Conservation (phyloP, 169 alveolate species). For the Plasmodium falciparum region DNA sequence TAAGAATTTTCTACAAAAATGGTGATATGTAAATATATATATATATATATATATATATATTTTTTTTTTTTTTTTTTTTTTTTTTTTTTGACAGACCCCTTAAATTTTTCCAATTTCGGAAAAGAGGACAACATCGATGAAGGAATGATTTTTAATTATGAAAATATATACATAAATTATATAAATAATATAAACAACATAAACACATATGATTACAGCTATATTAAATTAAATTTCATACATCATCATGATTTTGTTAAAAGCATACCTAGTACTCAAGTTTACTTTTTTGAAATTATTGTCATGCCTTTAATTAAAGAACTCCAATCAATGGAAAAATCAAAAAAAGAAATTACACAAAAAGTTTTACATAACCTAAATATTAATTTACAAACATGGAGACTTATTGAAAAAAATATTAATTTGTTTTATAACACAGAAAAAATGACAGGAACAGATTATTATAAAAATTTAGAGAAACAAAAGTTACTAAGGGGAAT, state of each 20-base stretch:
- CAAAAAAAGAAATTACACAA: conserved; percentile 52
- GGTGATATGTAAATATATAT: neutral
- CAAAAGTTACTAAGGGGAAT: conserved; percentile 69
- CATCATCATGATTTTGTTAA: conserved; percentile 73
- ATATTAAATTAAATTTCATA: conserved; percentile 63
- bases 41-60: neutral
- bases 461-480: conserved; percentile 67
- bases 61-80: neutral
- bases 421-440: conserved; percentile 75
- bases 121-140: conserved; percentile 41
- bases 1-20: neutral
- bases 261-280: conserved; percentile 70
- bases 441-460: conserved; percentile 73
- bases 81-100: conserved; percentile 5
- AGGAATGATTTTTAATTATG: conserved; percentile 62
- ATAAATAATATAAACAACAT: conserved; percentile 50
- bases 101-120: conserved; percentile 8
- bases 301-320: conserved; percentile 72
- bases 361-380: conserved; percentile 64
- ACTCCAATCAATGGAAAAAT: conserved; percentile 68
- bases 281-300: conserved; percentile 71
- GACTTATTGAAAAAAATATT: conserved; percentile 63
- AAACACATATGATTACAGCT: conserved; percentile 54
- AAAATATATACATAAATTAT: conserved; percentile 68
- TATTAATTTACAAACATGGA: conserved; percentile 66